Evolutionary conservation across 2,329 filamentous ascomycete genomes (phyloP).

Genomic region (Penicillium thymicola): DNA sequence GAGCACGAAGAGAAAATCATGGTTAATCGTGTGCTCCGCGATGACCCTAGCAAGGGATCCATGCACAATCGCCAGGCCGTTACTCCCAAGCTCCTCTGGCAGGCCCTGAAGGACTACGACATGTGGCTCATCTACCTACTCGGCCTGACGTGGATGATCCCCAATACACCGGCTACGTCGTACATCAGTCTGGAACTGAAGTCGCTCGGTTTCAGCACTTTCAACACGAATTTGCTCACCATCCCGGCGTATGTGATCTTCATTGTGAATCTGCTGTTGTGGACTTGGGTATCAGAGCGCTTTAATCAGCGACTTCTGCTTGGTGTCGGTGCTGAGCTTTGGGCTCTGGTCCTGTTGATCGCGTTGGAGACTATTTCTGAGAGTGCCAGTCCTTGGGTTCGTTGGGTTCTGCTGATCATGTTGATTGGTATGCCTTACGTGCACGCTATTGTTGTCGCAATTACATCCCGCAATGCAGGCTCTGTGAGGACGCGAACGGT

Average conservation of each 20-base stretch:
- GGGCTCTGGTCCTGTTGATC: slow-evolving; percentile 52
- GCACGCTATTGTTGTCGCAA: slow-evolving; percentile 53
- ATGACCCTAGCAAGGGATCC: slow-evolving; percentile 56
- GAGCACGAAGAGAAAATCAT: slow-evolving; percentile 68
- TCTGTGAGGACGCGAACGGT: slow-evolving; percentile 44
- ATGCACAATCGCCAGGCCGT: slow-evolving; percentile 61
- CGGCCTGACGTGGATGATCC: slow-evolving; percentile 45
- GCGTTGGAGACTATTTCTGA: slow-evolving; percentile 50
- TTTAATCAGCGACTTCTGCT: slow-evolving; percentile 56
- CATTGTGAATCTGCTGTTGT: slow-evolving; percentile 54
- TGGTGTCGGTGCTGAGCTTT: slow-evolving; percentile 52
- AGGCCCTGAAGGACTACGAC: slow-evolving; percentile 53
- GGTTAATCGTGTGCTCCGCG: slow-evolving; percentile 60
- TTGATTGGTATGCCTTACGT: slow-evolving; percentile 58
- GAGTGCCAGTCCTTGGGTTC: slow-evolving; percentile 50
- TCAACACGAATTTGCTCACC: slow-evolving; percentile 61
- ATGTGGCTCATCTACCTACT: slow-evolving; percentile 57
- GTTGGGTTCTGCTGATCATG: slow-evolving; percentile 52
- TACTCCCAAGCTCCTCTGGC: slow-evolving; percentile 47
- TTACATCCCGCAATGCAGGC: slow-evolving; percentile 44
- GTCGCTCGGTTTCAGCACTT: slow-evolving; percentile 56
- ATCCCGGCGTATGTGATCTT: slow-evolving; percentile 58
- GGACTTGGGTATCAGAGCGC: slow-evolving; percentile 55
- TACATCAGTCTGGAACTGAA: slow-evolving; percentile 46
- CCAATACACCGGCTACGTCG: slow-evolving; percentile 33